Evolutionary conservation across 169 alveolate species (phyloP).

Genomic region (Besnoitia besnoiti): DNA sequence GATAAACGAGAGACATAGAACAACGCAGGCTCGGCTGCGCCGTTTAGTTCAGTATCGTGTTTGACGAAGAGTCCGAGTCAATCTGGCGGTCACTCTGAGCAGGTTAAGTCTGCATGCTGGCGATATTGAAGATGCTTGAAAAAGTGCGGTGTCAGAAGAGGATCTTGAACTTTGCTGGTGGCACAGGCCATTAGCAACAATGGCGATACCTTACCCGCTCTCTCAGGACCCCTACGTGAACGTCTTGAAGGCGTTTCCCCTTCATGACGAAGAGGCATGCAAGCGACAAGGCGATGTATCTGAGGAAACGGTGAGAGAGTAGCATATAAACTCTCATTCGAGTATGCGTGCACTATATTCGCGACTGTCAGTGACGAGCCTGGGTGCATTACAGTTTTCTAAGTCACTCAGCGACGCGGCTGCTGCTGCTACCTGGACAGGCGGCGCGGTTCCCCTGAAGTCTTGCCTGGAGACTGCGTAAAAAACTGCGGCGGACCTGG

Average conservation of each 20-base stretch:
- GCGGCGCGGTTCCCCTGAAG: no score
- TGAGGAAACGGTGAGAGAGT: slow-evolving; percentile 68
- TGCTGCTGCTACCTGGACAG: no score
- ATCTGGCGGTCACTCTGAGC: no score
- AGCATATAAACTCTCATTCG: background rate
- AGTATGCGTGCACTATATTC: background rate
- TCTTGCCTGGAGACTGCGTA: no score
- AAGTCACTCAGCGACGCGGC: background rate
- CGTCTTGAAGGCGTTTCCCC: slow-evolving; percentile 81
- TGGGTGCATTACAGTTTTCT: background rate
- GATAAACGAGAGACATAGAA: no score
- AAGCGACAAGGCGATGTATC: slow-evolving; percentile 81
- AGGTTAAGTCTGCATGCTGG: background rate
- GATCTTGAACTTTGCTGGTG: background rate
- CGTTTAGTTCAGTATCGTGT: no score
- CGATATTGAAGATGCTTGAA: background rate
- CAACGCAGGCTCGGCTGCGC: no score
- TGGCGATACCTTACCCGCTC: background rate
- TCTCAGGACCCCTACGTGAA: slow-evolving; percentile 79
- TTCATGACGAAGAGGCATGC: slow-evolving; percentile 75
- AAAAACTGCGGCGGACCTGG: no score
- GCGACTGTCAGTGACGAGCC: background rate
- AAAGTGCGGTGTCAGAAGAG: background rate
- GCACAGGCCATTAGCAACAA: background rate
- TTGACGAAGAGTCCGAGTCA: no score